Evolutionary conservation across 306 rosid genomes (phyloP), one percentile per base, ranked within the genome.

Genomic region (Gastrolobium villosum): DNA sequence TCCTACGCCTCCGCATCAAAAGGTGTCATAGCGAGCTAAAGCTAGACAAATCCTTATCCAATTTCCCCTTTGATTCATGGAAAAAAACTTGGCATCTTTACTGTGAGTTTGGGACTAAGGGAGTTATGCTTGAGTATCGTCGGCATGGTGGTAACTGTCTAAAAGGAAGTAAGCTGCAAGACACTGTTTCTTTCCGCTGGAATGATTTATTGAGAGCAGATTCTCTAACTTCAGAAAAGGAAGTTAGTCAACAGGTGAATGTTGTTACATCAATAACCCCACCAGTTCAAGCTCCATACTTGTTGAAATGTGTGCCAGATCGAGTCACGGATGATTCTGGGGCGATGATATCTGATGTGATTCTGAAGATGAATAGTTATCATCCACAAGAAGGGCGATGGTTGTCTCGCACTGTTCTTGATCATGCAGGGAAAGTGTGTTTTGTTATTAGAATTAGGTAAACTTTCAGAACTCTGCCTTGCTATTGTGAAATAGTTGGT

Each of bases 341-440:
- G 60, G 94, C 92, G 10, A 94, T 90, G 97, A 84, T 94, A 75
- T 94, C 97, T 0, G 97, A 90, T 72, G 89, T 91, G 77, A 88
- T 92, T 90, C 89, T 94, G 34, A 89, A 80, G 69, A 84, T 94
- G 95, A 94, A 89, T 79, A 86, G 83, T 52, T 90, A 90, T 83
- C 97, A 35, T 66, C 97, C 99, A n/a, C 97, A 94, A 85, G 97
- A 94, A 89, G 99, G 99, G 15, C 91, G 97, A 79, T 92, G 99
- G 99, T 74, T 94, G 81, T 90, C 97, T 67, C 95, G 94, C 64
- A 90, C 97, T 0, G 99, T 91, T 69, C 97, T 94, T 75, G 99
- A 94, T 82, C 97, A 94, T 83, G 90, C 92, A 31, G 95, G 99
- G 77, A 89, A 97, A 76, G 99, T 90, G 87, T 94, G 97, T 59